A percentile compares a stretch with the other conserved stretches of the same genome.
Conservation (phyloP, 2,329 filamentous ascomycete species). For the Cordyceps fumosorosea region DNA sequence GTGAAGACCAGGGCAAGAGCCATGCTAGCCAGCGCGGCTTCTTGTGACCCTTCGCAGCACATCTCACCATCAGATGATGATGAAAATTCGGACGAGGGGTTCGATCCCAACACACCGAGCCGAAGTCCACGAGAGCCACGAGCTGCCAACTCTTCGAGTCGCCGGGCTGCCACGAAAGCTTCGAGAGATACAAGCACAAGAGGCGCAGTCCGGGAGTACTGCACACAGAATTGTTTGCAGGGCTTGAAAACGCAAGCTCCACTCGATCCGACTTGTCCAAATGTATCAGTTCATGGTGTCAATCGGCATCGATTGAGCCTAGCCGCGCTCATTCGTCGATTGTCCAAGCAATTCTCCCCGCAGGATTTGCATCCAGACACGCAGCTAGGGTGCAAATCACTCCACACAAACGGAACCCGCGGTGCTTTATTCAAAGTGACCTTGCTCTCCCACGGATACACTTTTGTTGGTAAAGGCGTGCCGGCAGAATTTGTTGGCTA, state of each 20-base stretch:
- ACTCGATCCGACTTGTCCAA: neutral
- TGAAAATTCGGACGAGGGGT: neutral
- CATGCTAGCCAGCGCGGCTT: neutral
- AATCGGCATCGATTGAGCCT: neutral
- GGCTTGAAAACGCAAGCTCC: neutral
- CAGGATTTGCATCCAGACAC: neutral
- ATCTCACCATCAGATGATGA: neutral
- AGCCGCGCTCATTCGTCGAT: neutral
- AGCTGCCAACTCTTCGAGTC: neutral
- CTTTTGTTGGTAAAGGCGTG: neutral
- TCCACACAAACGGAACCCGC: neutral
- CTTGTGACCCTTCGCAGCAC: neutral
- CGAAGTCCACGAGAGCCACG: conserved; percentile 18
- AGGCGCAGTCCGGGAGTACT: neutral
- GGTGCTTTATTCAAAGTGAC: neutral
- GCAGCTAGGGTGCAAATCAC: neutral
- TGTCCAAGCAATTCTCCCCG: neutral
- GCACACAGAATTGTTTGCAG: neutral
- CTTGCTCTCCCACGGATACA: neutral
- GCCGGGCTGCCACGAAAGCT: neutral
- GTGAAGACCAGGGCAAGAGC: neutral
- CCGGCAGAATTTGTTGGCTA: neutral
- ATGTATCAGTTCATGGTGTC: neutral
- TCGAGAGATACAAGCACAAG: neutral
- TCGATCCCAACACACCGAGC: conserved; percentile 11